These are phyloP conservation scores for Phytophthora hibernalis DNA, from an alignment of 352 stramenopile genomes.

Conservation along the genomic window DNA sequence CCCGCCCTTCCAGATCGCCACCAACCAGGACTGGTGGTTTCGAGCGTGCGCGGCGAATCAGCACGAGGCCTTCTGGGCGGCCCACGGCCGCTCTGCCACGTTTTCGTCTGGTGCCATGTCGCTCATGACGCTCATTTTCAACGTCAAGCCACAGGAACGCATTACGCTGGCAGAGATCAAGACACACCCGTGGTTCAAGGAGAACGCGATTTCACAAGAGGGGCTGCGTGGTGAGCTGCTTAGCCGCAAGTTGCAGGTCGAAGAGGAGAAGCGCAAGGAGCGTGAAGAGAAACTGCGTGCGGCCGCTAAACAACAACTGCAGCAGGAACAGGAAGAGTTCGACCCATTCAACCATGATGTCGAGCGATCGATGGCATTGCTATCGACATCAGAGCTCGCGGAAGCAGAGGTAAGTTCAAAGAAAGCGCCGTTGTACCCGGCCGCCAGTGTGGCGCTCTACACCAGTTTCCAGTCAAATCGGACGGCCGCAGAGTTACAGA, in stretches of 20 bases:
- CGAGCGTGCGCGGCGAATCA: conserved; percentile 71
- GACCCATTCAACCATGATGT: conserved; percentile 65
- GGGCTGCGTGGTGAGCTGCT: conserved; percentile 63
- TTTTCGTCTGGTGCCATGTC: conserved; percentile 81
- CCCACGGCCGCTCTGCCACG: conserved; percentile 69
- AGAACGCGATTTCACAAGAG: conserved; percentile 47
- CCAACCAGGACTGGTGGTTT: conserved; percentile 92
- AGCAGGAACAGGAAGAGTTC: conserved; percentile 60
- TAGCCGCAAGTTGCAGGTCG: conserved; percentile 67
- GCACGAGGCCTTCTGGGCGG: conserved; percentile 84
- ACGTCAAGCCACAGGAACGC: conserved; percentile 71
- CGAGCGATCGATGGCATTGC: conserved; percentile 47
- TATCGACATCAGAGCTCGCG: conserved; percentile 22
- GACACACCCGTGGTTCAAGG: conserved; percentile 71
- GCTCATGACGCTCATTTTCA: conserved; percentile 77
- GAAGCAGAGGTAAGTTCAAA: conserved; percentile 42
- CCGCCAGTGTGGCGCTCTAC: conserved; percentile 69
- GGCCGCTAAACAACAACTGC: conserved; percentile 38
- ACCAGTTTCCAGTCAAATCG: conserved; percentile 77
- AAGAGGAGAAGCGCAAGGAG: conserved; percentile 76
- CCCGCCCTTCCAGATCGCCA: conserved; percentile 92
- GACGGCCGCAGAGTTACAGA: conserved; percentile 56
- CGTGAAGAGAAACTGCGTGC: conserved; percentile 61
- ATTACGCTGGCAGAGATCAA: conserved; percentile 87
- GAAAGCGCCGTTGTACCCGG: conserved; percentile 62